Evolutionary conservation across 768 basidiomycete species (phyloP), one percentile per base, ranked within the genome.

Genomic region (Serendipita indica): DNA sequence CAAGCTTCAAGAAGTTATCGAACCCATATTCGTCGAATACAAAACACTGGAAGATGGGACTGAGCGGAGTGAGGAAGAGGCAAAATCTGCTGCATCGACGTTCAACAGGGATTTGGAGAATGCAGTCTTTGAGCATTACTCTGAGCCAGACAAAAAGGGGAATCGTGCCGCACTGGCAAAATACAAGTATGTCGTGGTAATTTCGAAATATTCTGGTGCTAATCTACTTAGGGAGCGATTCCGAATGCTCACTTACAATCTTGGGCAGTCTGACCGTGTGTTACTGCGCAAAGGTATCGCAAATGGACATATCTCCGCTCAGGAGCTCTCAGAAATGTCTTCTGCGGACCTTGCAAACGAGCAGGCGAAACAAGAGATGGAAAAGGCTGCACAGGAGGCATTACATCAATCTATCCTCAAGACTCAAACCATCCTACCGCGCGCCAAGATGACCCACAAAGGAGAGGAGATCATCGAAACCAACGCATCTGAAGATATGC

Each of bases 371-470:
- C 78, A 85, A 67, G 82, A 84, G 57, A 91, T 90, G 67, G 85
- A 82, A 67, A 79, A 79, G 49, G 84, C 86, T 22, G 85, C 90
- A 68, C 77, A 87, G 65, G 87, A 88, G 71, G 81, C 87, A 1
- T 72, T 94, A 64, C 84, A 82, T 67, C 83, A 90, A 69, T 89
- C 89, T 5, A 92, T 93, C 64, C 72, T 92, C 61, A 65, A 68
- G 34, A 78, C 81, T 67, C 86, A 84, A 69, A 74, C 79, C 6
- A 72, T 74, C 6, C 76, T 79, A 22, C 74, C 77, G 33, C 76
- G 79, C 33, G 86, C 89, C 58, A 93, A 92, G 70, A 85, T 90
- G 61, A 94, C 90, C 27, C 90, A 92, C 74, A 94, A 94, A 71
- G 90, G 90, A 57, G 71, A 92, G 62, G 84, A 92, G 74, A 84